Percentiles rank a stretch among this genome's conserved stretches.
These are phyloP conservation scores for Hypoxylon sp. DNA, from an alignment of 2,329 filamentous ascomycete genomes.

Conservation along the genomic window DNA sequence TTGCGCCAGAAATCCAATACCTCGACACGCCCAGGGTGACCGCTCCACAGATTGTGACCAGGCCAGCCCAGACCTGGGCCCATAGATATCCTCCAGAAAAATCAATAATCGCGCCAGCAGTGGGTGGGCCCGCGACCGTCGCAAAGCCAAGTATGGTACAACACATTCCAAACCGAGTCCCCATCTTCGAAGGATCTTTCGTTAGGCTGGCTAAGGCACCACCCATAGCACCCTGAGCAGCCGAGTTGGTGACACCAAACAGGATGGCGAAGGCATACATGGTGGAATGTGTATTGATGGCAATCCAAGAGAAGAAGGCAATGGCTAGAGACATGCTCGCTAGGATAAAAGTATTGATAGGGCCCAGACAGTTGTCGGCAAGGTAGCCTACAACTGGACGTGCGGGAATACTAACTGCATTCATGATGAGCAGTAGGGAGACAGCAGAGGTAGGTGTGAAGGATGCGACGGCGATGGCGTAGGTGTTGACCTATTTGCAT, in stretches of 20 bases:
- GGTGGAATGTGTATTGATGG: conserved; percentile 59
- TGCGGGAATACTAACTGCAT: conserved; percentile 69
- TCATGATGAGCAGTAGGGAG: conserved; percentile 70
- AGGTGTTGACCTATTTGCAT: conserved; percentile 50
- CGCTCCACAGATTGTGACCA: conserved; percentile 50
- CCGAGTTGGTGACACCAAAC: conserved; percentile 62
- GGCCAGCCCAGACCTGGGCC: conserved; percentile 65
- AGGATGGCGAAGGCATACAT: conserved; percentile 63
- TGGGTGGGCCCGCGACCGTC: conserved; percentile 62
- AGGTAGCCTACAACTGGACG: conserved; percentile 68
- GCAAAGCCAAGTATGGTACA: conserved; percentile 61
- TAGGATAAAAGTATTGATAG: conserved; percentile 69
- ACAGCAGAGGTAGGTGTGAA: conserved; percentile 67
- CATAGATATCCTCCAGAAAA: conserved; percentile 59
- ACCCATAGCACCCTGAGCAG: conserved; percentile 61
- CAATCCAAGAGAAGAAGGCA: conserved; percentile 70
- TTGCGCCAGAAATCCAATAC: conserved; percentile 40
- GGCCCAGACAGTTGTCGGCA: conserved; percentile 67
- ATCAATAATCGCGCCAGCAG: conserved; percentile 63
- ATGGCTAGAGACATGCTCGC: conserved; percentile 62
- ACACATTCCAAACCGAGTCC: conserved; percentile 64
- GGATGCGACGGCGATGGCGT: conserved; percentile 53
- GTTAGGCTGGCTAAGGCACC: conserved; percentile 61
- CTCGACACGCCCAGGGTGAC: conserved; percentile 34
- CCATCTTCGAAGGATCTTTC: conserved; percentile 61